Evolutionary conservation across 352 stramenopile genomes (phyloP).

Genomic region (Phytophthora pluvialis): DNA sequence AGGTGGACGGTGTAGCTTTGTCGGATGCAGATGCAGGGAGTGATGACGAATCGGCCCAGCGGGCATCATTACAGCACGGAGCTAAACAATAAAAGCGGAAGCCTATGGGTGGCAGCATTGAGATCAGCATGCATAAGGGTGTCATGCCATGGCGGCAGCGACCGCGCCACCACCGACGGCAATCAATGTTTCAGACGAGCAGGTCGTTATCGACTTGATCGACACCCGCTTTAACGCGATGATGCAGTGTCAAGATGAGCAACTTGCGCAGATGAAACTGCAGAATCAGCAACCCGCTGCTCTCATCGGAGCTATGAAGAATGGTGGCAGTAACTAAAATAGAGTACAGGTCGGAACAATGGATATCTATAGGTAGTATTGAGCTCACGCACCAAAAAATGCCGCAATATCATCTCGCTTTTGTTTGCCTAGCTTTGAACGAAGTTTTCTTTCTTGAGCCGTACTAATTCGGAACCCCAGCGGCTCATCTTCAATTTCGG

Average conservation of each 20-base stretch:
- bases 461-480: too few relatives aligned
- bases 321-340: background rate
- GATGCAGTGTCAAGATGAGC: slow-evolving; percentile 11
- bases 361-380: background rate
- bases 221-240: slow-evolving; percentile 8
- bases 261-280: slow-evolving; percentile 6
- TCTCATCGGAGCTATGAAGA: slow-evolving; percentile 4
- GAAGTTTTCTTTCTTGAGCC: background rate
- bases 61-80: background rate
- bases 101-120: slow-evolving; percentile 8
- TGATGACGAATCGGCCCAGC: background rate
- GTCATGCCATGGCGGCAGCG: slow-evolving; percentile 11
- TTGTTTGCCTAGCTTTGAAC: slow-evolving; percentile 3
- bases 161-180: background rate
- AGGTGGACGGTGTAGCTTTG: background rate
- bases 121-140: slow-evolving; percentile 13
- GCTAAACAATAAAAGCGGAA: slow-evolving; percentile 1
- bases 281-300: slow-evolving; percentile 8
- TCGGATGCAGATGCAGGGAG: background rate
- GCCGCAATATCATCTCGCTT: slow-evolving; percentile 21
- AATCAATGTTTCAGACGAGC: too few relatives aligned
- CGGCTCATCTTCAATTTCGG: background rate
- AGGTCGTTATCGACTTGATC: background rate
- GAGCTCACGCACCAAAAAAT: slow-evolving; percentile 7
- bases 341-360: background rate